Base-by-base conservation (phyloP, 2,329 filamentous ascomycete genomes). In the Davidsoniella neocaledoniae region DNA sequence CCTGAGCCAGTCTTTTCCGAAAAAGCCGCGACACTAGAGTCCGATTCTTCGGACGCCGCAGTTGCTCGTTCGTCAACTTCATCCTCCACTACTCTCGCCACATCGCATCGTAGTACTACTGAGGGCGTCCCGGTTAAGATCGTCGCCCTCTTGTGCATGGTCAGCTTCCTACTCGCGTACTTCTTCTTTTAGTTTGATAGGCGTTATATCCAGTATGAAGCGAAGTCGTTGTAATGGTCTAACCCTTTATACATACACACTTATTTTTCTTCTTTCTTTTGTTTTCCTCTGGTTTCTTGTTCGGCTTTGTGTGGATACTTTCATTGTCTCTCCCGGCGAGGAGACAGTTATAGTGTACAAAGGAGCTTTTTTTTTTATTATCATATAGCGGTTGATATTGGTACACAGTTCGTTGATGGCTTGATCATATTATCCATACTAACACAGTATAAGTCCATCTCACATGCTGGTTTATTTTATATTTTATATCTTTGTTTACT, bases 131-230 rank as follows among this genome's bases (percentile, higher is more conserved):
- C 91, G 0, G 77, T 98, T 46, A 82, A 90, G 63, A 76, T 90
- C 55, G 85, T 85, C 42, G 90, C 91, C 19, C 70, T 78, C 19
- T 69, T 98, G 41, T 95, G 88, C 63, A 70, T 98, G 59, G 59
- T 94, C 55, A 88, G 86, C 70, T 98, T 98, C 69, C 67, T 98
- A 61, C 75, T 96, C 58, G 91, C 87, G 50, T 98, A 95, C 68
- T 77, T 96, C 65, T 87, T 98, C 71, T 98, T 98, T 67, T 98
- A 79, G 51, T 14, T 21, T 8, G 16, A 25, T 21, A 25, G 25
- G 41, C 19, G 41, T 12, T 17, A 14, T 21, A 43, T 43, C 5
- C 19, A 7, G 41, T 25, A 43, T 21, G 41, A 33, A 33, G 29
- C 29, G 29, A 33, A 12, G n/a, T 14, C 26, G 14, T 53, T 55